Evolutionary conservation across 1,284 basidiomycete species (phyloP), one percentile per base, ranked within the genome.

Genomic region (Moniliella sp.): DNA sequence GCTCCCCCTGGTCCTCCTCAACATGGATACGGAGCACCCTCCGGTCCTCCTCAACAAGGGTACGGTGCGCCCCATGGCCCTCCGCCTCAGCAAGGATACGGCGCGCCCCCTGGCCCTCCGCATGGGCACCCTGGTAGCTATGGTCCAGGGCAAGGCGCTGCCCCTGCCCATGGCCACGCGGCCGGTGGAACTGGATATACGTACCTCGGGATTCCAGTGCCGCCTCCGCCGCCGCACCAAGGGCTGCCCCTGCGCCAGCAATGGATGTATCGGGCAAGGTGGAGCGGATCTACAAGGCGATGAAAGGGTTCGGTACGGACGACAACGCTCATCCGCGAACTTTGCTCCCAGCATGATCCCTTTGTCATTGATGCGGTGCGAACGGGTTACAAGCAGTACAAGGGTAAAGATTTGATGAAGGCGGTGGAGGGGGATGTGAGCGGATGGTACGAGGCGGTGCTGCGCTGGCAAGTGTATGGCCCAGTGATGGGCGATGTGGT

Each of bases 241-340:
- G 50, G 3, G 40, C 45, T 2, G 37, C 42, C 4, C 45, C 49
- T 12, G 44, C 51, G 25, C 37, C 41, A 15, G 52, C 51, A 13
- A 56, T 51, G 38, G 45, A 57, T 27, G 36, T 46, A 11, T 33
- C 37, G 1, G 34, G 35, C 10, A 46, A 48, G 18, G 53, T 58
- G 8, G 56, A 61, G 19, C 25, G 36, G 4, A 44, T 61, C 35
- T 37, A 50, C 17, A 61, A 56, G 33, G 57, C 57, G 14, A 53
- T 46, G 25, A 59, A 61, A 25, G 55, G 57, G 5, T 52, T 54
- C 29, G 53, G 50, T 23, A 53, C 50, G 2, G 50, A 53, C 36
- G 53, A 47, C 30, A 21, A 37, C 38, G 2, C 40, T 48, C 21
- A 57, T 53, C 19, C 34, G 38, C 11, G 44, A 43, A 4, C 23